phyloP scores from a whole-genome alignment of 495 filamentous ascomycete species.

The Penicillium angulare region DNA sequence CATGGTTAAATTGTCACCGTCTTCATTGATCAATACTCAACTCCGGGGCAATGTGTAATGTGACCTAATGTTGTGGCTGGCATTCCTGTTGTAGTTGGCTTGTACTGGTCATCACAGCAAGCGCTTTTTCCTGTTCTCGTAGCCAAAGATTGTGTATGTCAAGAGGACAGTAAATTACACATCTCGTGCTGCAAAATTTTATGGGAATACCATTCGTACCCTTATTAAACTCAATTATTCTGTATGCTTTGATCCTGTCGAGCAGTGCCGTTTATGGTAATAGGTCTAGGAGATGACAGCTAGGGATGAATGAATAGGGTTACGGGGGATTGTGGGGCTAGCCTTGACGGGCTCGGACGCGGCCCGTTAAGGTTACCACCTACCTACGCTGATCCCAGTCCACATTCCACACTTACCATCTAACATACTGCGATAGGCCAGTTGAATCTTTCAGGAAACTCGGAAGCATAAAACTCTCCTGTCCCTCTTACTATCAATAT shows the following conservation, averaged over 20 bases:
- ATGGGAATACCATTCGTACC: no score
- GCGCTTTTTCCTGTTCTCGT: no score
- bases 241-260: no score
- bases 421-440: neutral
- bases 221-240: no score
- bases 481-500: neutral
- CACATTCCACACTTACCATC: conserved; percentile 3
- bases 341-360: neutral
- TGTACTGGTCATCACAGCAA: no score
- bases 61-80: neutral
- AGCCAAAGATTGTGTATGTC: no score
- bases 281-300: neutral
- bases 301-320: neutral
- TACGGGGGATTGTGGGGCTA: neutral
- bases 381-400: neutral
- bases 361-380: conserved; percentile 1
- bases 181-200: no score
- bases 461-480: neutral
- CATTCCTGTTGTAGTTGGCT: neutral
- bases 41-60: neutral
- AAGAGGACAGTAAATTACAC: no score
- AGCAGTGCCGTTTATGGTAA: no score
- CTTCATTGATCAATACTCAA: no score
- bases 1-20: neutral
- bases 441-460: neutral